Percentiles rank a stretch among this genome's conserved stretches.
Evolutionary conservation across 2,329 filamentous ascomycete genomes (phyloP).

Genomic region (Fusarium sublunatum): DNA sequence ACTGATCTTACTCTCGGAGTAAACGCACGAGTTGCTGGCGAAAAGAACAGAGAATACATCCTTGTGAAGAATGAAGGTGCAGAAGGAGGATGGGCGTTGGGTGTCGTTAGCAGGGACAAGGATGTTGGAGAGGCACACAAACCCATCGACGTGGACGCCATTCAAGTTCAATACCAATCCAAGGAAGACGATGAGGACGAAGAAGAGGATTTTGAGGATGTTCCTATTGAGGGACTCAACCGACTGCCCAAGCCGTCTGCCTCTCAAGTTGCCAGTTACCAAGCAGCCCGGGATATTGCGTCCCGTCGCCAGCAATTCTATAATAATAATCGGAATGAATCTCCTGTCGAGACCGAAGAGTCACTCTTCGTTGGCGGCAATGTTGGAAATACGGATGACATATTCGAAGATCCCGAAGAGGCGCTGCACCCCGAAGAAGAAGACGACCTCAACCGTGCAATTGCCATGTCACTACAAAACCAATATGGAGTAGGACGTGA

Average conservation of each 20-base stretch:
- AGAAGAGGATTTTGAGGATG: slow-evolving; percentile 88
- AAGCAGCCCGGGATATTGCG: slow-evolving; percentile 44
- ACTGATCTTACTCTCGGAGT: slow-evolving; percentile 76
- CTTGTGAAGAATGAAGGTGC: slow-evolving; percentile 95
- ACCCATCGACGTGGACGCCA: slow-evolving; percentile 89
- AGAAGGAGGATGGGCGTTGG: slow-evolving; percentile 94
- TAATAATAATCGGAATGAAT: slow-evolving; percentile 26
- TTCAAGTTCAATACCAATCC: slow-evolving; percentile 66
- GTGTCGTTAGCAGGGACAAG: slow-evolving; percentile 89
- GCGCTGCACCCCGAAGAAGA: slow-evolving; percentile 54
- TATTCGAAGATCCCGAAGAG: slow-evolving; percentile 52
- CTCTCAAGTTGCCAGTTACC: slow-evolving; percentile 37
- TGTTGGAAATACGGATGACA: slow-evolving; percentile 37
- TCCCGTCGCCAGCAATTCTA: slow-evolving; percentile 47
- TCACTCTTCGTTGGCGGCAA: slow-evolving; percentile 61
- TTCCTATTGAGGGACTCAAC: slow-evolving; percentile 91
- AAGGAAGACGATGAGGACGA: slow-evolving; percentile 74
- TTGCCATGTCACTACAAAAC: slow-evolving; percentile 84
- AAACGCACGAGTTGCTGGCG: slow-evolving; percentile 78
- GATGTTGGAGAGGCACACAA: slow-evolving; percentile 83
- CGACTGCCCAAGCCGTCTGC: slow-evolving; percentile 72
- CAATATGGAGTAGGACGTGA: slow-evolving; percentile 59
- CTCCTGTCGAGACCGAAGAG: slow-evolving; percentile 52
- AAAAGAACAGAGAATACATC: slow-evolving; percentile 93
- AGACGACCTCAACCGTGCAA: slow-evolving; percentile 80